Evolutionary conservation across 495 filamentous ascomycete species (phyloP), one percentile per base, ranked within the genome.

Genomic region (Acidomyces sp.): DNA sequence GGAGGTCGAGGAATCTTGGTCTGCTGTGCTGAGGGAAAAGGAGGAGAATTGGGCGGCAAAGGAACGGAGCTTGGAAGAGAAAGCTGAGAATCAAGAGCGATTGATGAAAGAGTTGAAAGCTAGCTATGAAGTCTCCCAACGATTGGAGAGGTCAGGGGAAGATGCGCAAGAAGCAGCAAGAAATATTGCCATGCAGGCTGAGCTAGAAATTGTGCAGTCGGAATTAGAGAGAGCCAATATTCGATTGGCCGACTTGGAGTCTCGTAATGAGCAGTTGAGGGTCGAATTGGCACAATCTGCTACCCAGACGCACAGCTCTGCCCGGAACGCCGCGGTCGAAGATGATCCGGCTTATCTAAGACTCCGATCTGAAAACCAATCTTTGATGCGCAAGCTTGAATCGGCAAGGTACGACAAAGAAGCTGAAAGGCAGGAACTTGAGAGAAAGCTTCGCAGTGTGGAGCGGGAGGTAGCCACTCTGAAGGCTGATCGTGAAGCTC

Each of bases 11-110:
- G 62, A 70, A 6, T 88, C 87, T 2, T 96, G 90, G 88, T 71
- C 78, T 6, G 85, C 82, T 13, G 87, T 95, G n/a, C 58, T 99
- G 23, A 72, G 78, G 23, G 90, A 99, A 67, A 95, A 95, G 63
- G 77, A 84, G 45, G 84, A 87, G 55, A 96, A 96, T 55, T 96
- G 90, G 90, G 75, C 80, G 43, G 81, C 87, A 22, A 96, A 93
- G 57, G 90, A 99, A 66, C 82, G 80, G 58, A 80, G 72, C 28
- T 63, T 95, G 28, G 85, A 90, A 52, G 88, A 95, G 48, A 95
- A 94, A 57, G 67, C 93, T 16, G 90, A 93, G 56, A 88, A 80
- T 49, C 90, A 96, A 55, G 90, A 99, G 22, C 77, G 85, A 5
- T 62, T 96, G 28, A 59, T 99, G 35, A 94, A 83, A 55, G 90